These are phyloP conservation scores for Nicotiana tomentosiformis DNA, from an alignment of 257 asterid genomes.

Conservation along the genomic window DNA sequence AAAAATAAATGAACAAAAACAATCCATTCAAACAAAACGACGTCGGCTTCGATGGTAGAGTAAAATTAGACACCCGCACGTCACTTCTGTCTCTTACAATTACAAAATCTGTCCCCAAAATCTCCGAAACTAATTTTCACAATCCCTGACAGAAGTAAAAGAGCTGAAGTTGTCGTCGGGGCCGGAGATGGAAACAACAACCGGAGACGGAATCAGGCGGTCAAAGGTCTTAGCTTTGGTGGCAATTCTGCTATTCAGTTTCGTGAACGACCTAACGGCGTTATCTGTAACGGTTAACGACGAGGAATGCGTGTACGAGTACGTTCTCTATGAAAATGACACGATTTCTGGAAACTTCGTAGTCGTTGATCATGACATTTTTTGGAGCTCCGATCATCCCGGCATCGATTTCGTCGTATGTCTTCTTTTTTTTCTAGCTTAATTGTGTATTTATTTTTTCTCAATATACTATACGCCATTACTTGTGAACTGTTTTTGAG, in stretches of 20 bases:
- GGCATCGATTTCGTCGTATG: conserved; percentile 72
- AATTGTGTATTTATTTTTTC: not conserved
- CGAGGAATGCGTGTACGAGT: conserved; percentile 76
- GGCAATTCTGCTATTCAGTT: conserved; percentile 35
- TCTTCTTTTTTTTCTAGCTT: not conserved
- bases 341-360: conserved; percentile 80
- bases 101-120: not conserved
- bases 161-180: not conserved
- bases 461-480: not conserved
- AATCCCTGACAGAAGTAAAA: not conserved
- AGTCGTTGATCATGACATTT: conserved; percentile 65
- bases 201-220: not conserved
- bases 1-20: too few relatives aligned
- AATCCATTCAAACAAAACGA: not conserved
- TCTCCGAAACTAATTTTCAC: not conserved
- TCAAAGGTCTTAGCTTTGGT: conserved; percentile 21
- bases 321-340: conserved; percentile 69
- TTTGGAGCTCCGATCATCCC: conserved; percentile 69
- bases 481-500: not conserved
- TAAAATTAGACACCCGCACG: not conserved
- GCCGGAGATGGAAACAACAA: conserved; percentile 8
- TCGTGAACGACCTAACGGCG: conserved; percentile 29
- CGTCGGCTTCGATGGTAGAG: not conserved
- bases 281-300: conserved; percentile 63
- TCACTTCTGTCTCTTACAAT: too few relatives aligned